These are phyloP conservation scores for Amphicarpaea edgeworthii DNA, from an alignment of 306 rosid genomes.

Conservation along the genomic window DNA sequence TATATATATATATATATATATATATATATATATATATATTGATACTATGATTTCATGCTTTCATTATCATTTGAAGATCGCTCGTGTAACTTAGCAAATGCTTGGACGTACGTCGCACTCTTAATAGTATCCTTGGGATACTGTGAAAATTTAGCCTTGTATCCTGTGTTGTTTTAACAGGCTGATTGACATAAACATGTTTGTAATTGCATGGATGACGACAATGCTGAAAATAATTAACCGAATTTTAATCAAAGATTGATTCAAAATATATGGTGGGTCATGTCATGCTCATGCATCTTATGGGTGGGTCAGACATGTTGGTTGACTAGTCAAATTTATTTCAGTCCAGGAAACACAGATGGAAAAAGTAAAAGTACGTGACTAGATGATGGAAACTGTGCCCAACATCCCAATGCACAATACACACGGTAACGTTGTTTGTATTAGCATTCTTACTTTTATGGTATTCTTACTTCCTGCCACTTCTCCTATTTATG, in stretches of 20 bases:
- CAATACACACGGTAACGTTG: too few species aligned
- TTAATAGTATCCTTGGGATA: constrained; percentile 35
- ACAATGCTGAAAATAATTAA: background rate
- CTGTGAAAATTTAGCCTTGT: constrained; percentile 36
- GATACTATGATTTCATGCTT: constrained; percentile 39
- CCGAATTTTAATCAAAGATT: constrained; percentile 27
- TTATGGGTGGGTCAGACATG: constrained; percentile 42
- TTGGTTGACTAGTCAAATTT: constrained; percentile 72
- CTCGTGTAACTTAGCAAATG: too few species aligned
- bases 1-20: too few species aligned
- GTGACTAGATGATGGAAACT: constrained; percentile 39
- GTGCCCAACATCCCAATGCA: too few species aligned
- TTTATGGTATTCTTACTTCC: too few species aligned
- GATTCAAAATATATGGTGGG: constrained; percentile 43
- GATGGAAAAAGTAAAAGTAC: constrained; percentile 46
- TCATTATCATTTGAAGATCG: constrained; percentile 43
- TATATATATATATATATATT: too few species aligned
- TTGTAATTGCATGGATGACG: constrained; percentile 6
- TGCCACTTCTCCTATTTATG: too few species aligned
- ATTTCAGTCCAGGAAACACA: constrained; percentile 47
- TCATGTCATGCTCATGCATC: too few species aligned
- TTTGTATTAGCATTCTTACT: too few species aligned
- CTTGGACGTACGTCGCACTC: background rate
- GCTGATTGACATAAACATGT: constrained; percentile 7
- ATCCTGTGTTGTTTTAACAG: background rate